These are phyloP conservation scores for Aspergillus sp. DNA, from an alignment of 2,329 filamentous ascomycete genomes.

Conservation along the genomic window DNA sequence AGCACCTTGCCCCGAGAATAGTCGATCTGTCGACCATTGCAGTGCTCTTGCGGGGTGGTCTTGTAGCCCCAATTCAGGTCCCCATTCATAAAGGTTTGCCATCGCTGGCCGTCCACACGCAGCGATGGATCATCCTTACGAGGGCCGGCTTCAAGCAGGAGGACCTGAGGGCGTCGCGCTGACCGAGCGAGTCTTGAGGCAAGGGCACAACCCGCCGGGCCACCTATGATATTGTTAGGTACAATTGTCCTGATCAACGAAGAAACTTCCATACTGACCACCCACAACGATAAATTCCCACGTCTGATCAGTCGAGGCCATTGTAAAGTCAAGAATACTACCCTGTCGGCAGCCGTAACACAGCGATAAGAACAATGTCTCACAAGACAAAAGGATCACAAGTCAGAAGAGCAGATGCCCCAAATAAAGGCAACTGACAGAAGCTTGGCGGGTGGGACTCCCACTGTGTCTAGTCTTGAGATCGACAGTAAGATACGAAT, in stretches of 20 bases:
- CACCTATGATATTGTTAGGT: constrained; percentile 44
- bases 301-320: not conserved
- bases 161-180: constrained; percentile 52
- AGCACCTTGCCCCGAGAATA: constrained; percentile 56
- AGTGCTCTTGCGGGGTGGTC: constrained; percentile 50
- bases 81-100: constrained; percentile 52
- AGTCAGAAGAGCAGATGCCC: too few species aligned
- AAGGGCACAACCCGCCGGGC: constrained; percentile 61
- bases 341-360: too few species aligned
- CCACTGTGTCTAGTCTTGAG: not conserved
- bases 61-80: constrained; percentile 58
- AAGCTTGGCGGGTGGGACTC: not conserved
- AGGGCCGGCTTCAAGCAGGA: constrained; percentile 64
- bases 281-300: constrained; percentile 12
- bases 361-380: too few species aligned
- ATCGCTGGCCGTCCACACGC: constrained; percentile 59
- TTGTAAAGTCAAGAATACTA: too few species aligned
- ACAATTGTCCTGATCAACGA: not conserved
- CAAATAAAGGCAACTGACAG: not conserved
- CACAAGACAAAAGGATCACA: too few species aligned
- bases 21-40: constrained; percentile 48
- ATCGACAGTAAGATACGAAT: not conserved
- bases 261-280: not conserved
- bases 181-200: constrained; percentile 56
- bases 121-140: constrained; percentile 51